phyloP scores from a whole-genome alignment of 2,329 filamentous ascomycete species.

The Fusarium sp. region DNA sequence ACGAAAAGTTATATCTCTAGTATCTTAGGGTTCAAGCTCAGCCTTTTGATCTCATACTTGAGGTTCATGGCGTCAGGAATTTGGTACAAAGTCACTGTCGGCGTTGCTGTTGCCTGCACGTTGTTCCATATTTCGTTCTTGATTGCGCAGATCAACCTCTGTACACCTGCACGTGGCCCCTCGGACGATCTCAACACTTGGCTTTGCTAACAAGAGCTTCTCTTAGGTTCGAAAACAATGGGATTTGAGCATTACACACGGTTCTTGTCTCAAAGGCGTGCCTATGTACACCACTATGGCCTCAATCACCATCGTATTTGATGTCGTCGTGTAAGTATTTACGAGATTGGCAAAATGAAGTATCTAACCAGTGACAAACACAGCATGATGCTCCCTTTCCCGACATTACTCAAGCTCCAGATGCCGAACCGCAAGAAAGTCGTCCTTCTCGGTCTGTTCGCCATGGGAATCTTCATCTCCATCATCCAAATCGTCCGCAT shows the following conservation, averaged over 20 bases:
- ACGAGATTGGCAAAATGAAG: rapidly evolving
- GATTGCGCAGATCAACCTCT: constrained; percentile 50
- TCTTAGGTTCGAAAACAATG: constrained; percentile 51
- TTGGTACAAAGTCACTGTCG: constrained; percentile 46
- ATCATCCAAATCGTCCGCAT: constrained; percentile 63
- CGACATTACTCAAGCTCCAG: constrained; percentile 50
- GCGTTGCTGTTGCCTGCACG: constrained; percentile 48
- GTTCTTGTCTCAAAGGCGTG: constrained; percentile 53
- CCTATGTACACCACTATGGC: constrained; percentile 57
- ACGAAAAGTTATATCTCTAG: constrained; percentile 51
- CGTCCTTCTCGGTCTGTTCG: constrained; percentile 56
- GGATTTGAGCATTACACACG: constrained; percentile 49
- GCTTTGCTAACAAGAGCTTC: not conserved
- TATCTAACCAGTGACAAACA: not conserved
- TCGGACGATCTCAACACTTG: rapidly evolving
- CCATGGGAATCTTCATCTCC: constrained; percentile 62
- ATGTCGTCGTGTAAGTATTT: constrained; percentile 52
- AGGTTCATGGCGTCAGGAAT: constrained; percentile 56
- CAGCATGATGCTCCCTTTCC: constrained; percentile 56
- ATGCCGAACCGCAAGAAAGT: constrained; percentile 55
- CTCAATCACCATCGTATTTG: constrained; percentile 54
- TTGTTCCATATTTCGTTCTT: constrained; percentile 54
- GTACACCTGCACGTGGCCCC: constrained; percentile 45
- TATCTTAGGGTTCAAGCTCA: constrained; percentile 59
- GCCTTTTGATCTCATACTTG: constrained; percentile 56